Percentiles rank a stretch among this genome's conserved stretches.
Evolutionary conservation across 2,329 filamentous ascomycete species (phyloP).

Genomic region (Epicoccum sorghinum): DNA sequence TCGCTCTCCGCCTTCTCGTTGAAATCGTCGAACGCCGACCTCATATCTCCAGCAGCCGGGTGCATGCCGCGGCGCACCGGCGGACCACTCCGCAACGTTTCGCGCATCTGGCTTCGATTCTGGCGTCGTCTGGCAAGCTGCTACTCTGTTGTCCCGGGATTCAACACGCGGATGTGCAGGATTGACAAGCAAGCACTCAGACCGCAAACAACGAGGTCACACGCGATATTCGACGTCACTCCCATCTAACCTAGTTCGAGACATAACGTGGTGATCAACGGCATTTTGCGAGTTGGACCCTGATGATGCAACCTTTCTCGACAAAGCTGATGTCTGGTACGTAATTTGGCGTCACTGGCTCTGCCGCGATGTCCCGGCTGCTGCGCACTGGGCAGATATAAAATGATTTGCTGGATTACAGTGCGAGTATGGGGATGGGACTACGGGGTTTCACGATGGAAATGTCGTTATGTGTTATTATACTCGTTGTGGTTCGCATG

Average conservation of each 20-base stretch:
- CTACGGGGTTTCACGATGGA: too few relatives aligned
- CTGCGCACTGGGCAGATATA: not conserved
- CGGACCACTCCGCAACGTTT: slow-evolving; percentile 7
- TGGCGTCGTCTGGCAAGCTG: too few relatives aligned
- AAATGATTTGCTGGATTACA: too few relatives aligned
- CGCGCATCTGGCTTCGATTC: not conserved
- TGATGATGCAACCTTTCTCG: slow-evolving; percentile 5
- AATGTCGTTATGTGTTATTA: too few relatives aligned
- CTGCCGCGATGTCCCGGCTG: not conserved
- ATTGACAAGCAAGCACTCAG: too few relatives aligned
- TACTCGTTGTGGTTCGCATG: too few relatives aligned
- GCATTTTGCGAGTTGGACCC: slow-evolving; percentile 4
- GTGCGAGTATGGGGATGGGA: too few relatives aligned
- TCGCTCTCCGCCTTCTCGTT: slow-evolving; percentile 5
- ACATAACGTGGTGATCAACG: slow-evolving; percentile 6
- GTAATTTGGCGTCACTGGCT: slow-evolving; percentile 16
- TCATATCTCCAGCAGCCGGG: not conserved
- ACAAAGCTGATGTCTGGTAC: slow-evolving; percentile 8
- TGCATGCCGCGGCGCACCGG: slow-evolving; percentile 13
- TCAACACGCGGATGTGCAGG: too few relatives aligned
- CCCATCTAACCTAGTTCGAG: not conserved
- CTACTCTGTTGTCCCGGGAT: too few relatives aligned
- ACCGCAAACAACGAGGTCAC: too few relatives aligned
- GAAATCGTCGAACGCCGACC: slow-evolving; percentile 1
- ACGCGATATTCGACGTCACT: slow-evolving; percentile 8